phyloP scores from a whole-genome alignment of 2,329 filamentous ascomycete species.

The Aureobasidium melanogenum region DNA sequence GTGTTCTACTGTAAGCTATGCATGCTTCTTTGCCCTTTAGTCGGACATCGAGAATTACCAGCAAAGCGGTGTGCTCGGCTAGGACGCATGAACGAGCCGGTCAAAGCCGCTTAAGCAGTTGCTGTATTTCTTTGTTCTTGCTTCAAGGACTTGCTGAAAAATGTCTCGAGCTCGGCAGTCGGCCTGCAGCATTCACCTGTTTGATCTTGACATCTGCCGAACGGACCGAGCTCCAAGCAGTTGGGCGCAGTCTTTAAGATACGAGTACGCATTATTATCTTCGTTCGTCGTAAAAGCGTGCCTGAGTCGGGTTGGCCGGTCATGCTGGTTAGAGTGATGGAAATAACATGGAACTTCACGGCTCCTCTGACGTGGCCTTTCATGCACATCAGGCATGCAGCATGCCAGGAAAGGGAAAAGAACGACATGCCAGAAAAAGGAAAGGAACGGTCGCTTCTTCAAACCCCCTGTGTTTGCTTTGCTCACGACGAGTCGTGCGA shows the following conservation, averaged over 20 bases:
- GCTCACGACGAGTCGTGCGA: neutral
- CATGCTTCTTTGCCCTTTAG: too few relatives aligned
- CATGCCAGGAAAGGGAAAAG: neutral
- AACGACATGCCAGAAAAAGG: neutral
- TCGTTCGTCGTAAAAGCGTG: neutral
- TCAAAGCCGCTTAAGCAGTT: too few relatives aligned
- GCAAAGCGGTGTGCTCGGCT: too few relatives aligned
- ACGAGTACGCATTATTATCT: neutral
- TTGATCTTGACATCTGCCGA: neutral
- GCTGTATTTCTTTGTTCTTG: too few relatives aligned
- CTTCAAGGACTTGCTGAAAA: neutral
- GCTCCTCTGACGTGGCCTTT: neutral
- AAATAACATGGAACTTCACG: neutral
- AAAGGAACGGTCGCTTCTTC: neutral
- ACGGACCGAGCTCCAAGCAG: neutral
- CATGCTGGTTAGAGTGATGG: neutral
- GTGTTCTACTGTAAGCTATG: too few relatives aligned
- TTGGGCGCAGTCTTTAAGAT: neutral
- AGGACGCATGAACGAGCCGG: too few relatives aligned
- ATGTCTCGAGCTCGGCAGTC: neutral
- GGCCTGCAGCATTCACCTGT: neutral
- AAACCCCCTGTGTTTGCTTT: slow-evolving; percentile 4
- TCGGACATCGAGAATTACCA: too few relatives aligned
- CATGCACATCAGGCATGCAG: neutral
- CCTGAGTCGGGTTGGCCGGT: neutral